Base-by-base conservation (phyloP, 495 filamentous ascomycete species). In the Neurospora discreta region DNA sequence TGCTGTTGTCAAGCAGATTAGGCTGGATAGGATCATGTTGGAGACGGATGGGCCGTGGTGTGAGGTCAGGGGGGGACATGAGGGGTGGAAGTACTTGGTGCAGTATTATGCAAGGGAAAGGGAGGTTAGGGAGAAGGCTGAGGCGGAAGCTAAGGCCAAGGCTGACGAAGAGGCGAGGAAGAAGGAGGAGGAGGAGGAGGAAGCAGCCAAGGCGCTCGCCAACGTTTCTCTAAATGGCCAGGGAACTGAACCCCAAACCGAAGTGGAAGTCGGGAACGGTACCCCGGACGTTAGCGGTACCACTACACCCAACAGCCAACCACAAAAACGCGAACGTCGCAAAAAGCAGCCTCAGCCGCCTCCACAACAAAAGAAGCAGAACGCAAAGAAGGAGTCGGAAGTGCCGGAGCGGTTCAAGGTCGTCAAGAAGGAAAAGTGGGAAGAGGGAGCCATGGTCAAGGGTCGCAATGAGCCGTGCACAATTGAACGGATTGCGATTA, bases 11-110 rank as follows among this genome's bases (percentile, higher is more conserved):
- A 87, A 85, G 71, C 87, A 90, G 73, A 86, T 97, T 33, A 90
- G 89, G 7, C 81, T 98, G 40, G 87, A 89, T 26, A 75, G 89
- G 68, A 77, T 98, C 67, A 94, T 97, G 86, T 87, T 98, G 60
- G 94, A 98, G 85, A 98, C 94, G 7, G 94, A 98, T 81, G 94
- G 94, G 10, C 94, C 94, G 39, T 98, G 94, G 94, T 91, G 89
- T 74, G 89, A 91, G 77, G 89, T 91, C 20, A 80, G 89, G 42
- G 86, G 87, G 1, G 87, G 81, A 33, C 90, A 92, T 77, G 89
- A 88, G 69, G 87, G 88, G 18, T 88, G 85, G 75, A 85, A 85
- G 77, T 87, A 83, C 71, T 74, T 91, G 3, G 73, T 85, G 20
- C 76, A 80, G 69, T 82, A 65, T 15, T 65, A 18, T 18, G 84